Evolutionary conservation across 2,329 filamentous ascomycete species (phyloP), one percentile per base, ranked within the genome.

Genomic region (Cytospora mali): DNA sequence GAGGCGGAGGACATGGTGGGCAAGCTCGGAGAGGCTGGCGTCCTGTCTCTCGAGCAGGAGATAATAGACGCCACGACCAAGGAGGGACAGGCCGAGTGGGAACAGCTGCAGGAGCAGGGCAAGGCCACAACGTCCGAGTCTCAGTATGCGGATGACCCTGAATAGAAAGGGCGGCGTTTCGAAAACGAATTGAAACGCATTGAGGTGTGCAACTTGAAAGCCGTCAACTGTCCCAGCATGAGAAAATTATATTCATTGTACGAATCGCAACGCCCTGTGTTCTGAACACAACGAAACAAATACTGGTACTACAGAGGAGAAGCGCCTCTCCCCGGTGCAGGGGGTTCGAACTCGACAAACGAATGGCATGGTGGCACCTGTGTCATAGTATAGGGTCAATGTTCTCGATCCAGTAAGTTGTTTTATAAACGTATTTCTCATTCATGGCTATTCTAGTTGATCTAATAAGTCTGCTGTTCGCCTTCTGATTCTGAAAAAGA

Each of bases 61-160:
- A 92, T 99, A 57, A 96, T 99, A 69, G 95, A 99, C 77, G 92
- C 93, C 1, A 99, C 93, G 52, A 96, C 94, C 2, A 89, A 93
- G 72, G 88, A 95, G 73, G 93, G 93, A 3, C 84, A 89, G 79
- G 85, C 88, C 74, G 88, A 88, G 72, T 81, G 94, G 69, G 89
- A 90, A 77, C 86, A 93, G 68, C 84, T 96, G 64, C 88, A 92
- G 74, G 64, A 69, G 57, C 65, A 71, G 63, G 66, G 57, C 9
- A 62, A 62, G 11, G 60, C 66, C 10, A 62, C 66, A 28, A 62
- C 64, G 7, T 57, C 60, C 16, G 64, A 67, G 53, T 59, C 62
- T 6, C 61, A 66, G 28, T 61, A 57, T 53, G 65, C 65, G 42
- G 64, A 64, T 58, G 66, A 67, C 35, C 66, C 66, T 4, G 62